Conservation (phyloP, 179 eudicot genomes). For the Heliamphora ciliata region DNA sequence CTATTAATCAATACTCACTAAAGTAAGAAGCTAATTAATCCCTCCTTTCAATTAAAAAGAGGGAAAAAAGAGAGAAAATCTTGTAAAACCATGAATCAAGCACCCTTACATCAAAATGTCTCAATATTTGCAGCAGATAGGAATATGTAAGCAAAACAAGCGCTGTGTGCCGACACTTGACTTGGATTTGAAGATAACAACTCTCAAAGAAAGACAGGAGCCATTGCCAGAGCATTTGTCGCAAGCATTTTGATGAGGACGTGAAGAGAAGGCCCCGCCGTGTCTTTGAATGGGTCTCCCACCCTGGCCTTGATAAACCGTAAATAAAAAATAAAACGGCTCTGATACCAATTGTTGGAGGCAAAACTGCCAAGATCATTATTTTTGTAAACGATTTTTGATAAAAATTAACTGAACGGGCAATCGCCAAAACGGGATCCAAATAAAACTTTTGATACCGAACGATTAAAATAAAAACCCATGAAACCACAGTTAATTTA, state of each 20-base stretch:
- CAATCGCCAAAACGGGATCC: no score
- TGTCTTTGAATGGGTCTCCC: constrained; percentile 93
- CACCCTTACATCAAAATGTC: constrained; percentile 18
- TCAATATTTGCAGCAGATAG: constrained; percentile 4
- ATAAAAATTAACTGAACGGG: no score
- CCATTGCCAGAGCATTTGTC: constrained; percentile 88
- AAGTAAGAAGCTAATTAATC: neutral
- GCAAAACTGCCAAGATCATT: no score
- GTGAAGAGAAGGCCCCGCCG: constrained; percentile 92
- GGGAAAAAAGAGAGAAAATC: constrained; percentile 1
- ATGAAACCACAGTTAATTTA: no score
- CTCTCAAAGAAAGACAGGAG: constrained; percentile 68
- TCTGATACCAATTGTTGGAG: no score
- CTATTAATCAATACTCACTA: neutral
- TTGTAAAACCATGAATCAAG: constrained; percentile 19
- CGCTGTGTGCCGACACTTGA: neutral
- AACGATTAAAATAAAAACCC: no score
- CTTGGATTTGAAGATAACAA: neutral
- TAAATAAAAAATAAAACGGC: no score
- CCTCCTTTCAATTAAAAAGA: constrained; percentile 18
- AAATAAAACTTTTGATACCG: no score
- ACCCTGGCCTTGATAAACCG: constrained; percentile 37
- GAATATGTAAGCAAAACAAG: neutral
- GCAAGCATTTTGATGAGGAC: constrained; percentile 92
- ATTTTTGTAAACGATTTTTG: no score